phyloP scores from a whole-genome alignment of 208 protist genomes.

The Perkinsela sp. region DNA sequence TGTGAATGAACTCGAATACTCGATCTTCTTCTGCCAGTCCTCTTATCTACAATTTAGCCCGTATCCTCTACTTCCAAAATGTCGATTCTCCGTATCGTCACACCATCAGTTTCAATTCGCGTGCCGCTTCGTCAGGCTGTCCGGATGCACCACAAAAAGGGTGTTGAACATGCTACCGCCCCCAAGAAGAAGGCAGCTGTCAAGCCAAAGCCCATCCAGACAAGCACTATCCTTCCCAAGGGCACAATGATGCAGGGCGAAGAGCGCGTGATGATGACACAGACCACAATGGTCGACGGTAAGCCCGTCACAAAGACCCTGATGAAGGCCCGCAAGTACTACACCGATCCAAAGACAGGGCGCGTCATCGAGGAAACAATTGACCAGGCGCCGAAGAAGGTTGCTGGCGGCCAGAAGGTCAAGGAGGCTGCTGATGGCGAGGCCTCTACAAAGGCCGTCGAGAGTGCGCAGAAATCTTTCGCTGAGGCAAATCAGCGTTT shows the following conservation, averaged over 20 bases:
- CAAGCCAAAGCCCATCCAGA: background rate
- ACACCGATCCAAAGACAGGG: background rate
- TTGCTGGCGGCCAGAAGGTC: background rate
- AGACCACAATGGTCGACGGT: background rate
- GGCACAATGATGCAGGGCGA: background rate
- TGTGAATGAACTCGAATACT: no score
- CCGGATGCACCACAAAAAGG: no score
- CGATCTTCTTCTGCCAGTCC: no score
- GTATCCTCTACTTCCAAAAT: no score
- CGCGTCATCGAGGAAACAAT: background rate
- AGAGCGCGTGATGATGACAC: conserved; percentile 1
- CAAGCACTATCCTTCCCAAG: background rate
- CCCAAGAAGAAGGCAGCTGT: background rate
- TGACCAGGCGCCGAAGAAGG: background rate
- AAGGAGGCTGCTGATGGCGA: background rate
- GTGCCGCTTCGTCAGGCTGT: no score
- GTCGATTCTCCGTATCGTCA: no score
- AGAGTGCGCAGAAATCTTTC: background rate
- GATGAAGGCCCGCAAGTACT: background rate
- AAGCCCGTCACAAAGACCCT: background rate
- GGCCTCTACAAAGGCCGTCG: background rate
- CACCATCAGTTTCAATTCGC: no score
- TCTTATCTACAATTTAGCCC: no score
- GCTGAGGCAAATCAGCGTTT: background rate
- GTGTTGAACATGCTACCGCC: no score